Evolutionary conservation across 2,329 filamentous ascomycete genomes (phyloP).

Genomic region (Colletotrichum siamense): DNA sequence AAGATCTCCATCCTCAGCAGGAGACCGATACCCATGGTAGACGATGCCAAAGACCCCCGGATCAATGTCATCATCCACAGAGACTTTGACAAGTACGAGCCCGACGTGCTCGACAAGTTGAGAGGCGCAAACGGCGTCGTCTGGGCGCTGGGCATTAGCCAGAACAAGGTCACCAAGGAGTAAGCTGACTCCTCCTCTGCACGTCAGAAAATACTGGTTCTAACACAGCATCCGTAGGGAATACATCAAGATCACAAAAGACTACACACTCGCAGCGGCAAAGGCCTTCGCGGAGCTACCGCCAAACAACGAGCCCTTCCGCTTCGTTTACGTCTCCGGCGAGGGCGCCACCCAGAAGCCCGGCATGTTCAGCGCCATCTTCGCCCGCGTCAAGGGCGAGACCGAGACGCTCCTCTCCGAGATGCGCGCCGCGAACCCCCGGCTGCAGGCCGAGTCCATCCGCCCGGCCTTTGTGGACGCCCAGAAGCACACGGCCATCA

Average conservation of each 20-base stretch:
- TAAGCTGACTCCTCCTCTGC: conserved; percentile 35
- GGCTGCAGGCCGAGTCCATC: conserved; percentile 60
- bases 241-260: conserved; percentile 72
- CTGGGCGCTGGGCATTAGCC: conserved; percentile 75
- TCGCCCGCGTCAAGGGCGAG: conserved; percentile 70
- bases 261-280: conserved; percentile 69
- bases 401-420: conserved; percentile 65
- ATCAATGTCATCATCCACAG: conserved; percentile 71
- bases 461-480: conserved; percentile 66
- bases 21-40: conserved; percentile 67
- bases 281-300: conserved; percentile 60
- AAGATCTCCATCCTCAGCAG: conserved; percentile 74
- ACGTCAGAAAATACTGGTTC: background rate
- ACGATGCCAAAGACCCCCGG: conserved; percentile 61
- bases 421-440: conserved; percentile 47
- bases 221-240: conserved; percentile 41
- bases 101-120: conserved; percentile 62
- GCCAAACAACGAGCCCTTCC: conserved; percentile 56
- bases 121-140: conserved; percentile 71
- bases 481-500: conserved; percentile 43
- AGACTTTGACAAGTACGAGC: conserved; percentile 68
- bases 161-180: conserved; percentile 64
- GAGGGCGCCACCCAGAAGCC: conserved; percentile 64
- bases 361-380: conserved; percentile 60
- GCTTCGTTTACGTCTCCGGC: conserved; percentile 76